Percentiles rank a stretch among this genome's conserved stretches.
These are phyloP conservation scores for Nemania diffusa DNA, from an alignment of 2,329 filamentous ascomycete species.

Conservation along the genomic window DNA sequence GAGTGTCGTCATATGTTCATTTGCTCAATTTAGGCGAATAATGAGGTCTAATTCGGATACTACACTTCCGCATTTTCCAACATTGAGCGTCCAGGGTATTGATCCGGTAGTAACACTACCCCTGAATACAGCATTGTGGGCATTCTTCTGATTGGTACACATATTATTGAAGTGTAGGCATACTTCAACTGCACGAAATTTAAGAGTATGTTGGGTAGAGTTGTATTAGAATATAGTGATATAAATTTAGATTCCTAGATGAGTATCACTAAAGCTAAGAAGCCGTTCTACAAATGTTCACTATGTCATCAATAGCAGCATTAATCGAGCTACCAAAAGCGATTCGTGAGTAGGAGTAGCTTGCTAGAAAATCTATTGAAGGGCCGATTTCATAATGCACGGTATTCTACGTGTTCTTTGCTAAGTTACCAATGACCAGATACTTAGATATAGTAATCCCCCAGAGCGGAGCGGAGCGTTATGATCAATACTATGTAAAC, in stretches of 20 bases:
- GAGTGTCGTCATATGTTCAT: conserved; percentile 35
- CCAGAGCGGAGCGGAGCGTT: too few relatives aligned
- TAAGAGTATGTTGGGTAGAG: conserved; percentile 1
- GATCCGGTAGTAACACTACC: conserved; percentile 33
- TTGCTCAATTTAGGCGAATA: conserved; percentile 38
- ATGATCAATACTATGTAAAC: too few relatives aligned
- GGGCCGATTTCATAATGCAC: too few relatives aligned
- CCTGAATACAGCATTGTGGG: background rate
- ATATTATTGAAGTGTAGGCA: background rate
- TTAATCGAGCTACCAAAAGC: background rate
- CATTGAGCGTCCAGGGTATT: conserved; percentile 32
- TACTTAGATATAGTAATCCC: too few relatives aligned
- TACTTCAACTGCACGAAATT: background rate
- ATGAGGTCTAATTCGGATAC: conserved; percentile 37
- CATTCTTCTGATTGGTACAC: conserved; percentile 19
- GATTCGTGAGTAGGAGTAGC: background rate
- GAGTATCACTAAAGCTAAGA: background rate
- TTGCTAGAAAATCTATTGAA: too few relatives aligned
- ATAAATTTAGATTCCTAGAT: conserved; percentile 15
- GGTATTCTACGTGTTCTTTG: background rate
- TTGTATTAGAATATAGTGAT: conserved; percentile 8
- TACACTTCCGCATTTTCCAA: conserved; percentile 37
- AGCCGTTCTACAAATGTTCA: conserved; percentile 12
- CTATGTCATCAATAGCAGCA: background rate
- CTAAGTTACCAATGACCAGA: too few relatives aligned